phyloP scores from a whole-genome alignment of 2,329 filamentous ascomycete genomes.

The Arthrobotrys pseudoclavata region DNA sequence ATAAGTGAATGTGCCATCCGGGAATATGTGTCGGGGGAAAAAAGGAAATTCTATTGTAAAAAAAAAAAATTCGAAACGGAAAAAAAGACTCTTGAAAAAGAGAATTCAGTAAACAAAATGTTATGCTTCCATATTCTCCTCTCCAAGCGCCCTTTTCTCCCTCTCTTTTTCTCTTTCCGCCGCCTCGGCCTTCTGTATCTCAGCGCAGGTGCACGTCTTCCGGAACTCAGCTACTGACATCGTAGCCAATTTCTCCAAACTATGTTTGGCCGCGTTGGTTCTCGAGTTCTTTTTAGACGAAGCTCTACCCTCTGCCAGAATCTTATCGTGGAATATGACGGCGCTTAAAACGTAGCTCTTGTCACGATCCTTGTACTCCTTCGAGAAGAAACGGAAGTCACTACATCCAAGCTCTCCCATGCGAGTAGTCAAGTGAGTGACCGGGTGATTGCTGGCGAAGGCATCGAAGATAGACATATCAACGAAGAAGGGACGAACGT shows the following conservation, averaged over 20 bases:
- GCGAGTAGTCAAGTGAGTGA: constrained; percentile 72
- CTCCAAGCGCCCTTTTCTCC: constrained; percentile 24
- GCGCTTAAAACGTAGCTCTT: constrained; percentile 74
- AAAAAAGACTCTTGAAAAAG: constrained; percentile 46
- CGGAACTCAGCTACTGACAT: constrained; percentile 64
- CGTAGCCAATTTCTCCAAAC: constrained; percentile 69
- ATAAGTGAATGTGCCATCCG: not conserved
- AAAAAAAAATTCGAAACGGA: not conserved
- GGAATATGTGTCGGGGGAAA: not conserved
- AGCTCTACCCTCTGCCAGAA: constrained; percentile 75
- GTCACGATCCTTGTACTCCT: constrained; percentile 70
- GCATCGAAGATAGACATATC: constrained; percentile 89
- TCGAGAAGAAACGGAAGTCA: constrained; percentile 71
- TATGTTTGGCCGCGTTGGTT: constrained; percentile 74
- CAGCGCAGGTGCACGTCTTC: constrained; percentile 61
- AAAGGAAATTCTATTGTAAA: not conserved
- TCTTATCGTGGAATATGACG: constrained; percentile 79
- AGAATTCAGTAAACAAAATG: constrained; percentile 18
- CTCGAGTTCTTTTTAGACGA: constrained; percentile 81
- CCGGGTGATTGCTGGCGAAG: constrained; percentile 88
- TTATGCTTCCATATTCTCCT: constrained; percentile 13
- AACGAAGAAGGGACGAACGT: constrained; percentile 82
- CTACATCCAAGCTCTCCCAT: constrained; percentile 66
- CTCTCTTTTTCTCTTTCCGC: constrained; percentile 30
- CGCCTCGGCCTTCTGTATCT: constrained; percentile 43